These are phyloP conservation scores for Angophora floribunda DNA, from an alignment of 345 rosid genomes.

Conservation along the genomic window DNA sequence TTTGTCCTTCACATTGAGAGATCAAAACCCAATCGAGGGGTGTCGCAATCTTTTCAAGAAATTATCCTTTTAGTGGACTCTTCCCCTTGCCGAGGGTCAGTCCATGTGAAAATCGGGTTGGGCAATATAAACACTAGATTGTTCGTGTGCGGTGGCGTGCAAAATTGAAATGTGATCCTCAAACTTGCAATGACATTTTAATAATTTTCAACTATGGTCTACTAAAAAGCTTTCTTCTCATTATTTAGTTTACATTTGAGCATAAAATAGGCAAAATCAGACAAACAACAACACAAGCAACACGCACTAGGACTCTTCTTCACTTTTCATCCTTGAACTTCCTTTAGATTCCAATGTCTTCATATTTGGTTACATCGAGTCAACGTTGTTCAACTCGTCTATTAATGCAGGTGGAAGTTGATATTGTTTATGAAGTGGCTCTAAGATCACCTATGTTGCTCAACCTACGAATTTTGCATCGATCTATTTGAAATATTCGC, in stretches of 20 bases:
- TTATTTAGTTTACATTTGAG: no score
- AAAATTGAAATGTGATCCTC: background rate
- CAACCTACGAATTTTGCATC: background rate
- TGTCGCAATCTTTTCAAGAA: background rate
- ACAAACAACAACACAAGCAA: no score
- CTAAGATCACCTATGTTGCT: background rate
- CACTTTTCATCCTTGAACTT: no score
- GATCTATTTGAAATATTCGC: background rate
- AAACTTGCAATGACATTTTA: background rate
- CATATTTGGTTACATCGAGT: no score
- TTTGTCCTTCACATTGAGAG: background rate
- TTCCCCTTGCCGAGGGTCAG: background rate
- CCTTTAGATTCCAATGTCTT: no score
- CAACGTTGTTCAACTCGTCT: no score
- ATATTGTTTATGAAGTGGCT: background rate
- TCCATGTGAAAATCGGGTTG: background rate
- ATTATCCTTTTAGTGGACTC: background rate
- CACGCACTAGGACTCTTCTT: no score
- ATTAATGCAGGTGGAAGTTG: background rate
- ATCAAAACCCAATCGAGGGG: background rate
- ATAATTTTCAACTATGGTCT: no score
- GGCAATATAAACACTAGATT: background rate
- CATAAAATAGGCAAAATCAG: no score
- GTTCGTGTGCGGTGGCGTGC: background rate
- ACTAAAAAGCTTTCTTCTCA: no score